Evolutionary conservation across 345 rosid genomes (phyloP).

Genomic region (Rhodamnia rubescens): DNA sequence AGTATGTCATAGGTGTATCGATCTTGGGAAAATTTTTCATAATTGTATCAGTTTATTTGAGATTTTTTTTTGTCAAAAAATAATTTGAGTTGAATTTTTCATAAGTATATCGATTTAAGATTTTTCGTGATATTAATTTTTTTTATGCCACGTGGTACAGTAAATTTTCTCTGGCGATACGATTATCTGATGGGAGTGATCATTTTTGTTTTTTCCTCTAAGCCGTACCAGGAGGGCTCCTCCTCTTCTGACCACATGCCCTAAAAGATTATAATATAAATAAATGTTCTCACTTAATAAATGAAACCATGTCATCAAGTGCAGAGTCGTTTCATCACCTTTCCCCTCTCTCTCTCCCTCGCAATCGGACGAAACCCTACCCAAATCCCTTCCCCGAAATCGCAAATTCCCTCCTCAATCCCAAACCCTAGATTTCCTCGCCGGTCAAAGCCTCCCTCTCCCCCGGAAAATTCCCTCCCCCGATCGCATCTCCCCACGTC

Average conservation of each 20-base stretch:
- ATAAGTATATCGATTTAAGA: too few relatives aligned
- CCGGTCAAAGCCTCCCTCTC: not conserved
- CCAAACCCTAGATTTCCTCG: slow-evolving; percentile 14
- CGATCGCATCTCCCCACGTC: not conserved
- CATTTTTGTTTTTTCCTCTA: not conserved
- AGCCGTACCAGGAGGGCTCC: not conserved
- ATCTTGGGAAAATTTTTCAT: too few relatives aligned
- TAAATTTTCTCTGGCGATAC: not conserved
- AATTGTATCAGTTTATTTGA: too few relatives aligned
- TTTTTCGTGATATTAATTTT: too few relatives aligned
- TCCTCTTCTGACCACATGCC: not conserved
- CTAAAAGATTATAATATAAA: not conserved
- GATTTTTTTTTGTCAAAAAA: too few relatives aligned
- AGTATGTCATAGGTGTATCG: too few relatives aligned
- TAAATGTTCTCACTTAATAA: not conserved
- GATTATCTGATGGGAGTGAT: not conserved
- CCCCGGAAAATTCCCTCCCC: not conserved
- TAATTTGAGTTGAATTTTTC: too few relatives aligned
- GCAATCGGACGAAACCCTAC: not conserved
- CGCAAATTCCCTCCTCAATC: not conserved
- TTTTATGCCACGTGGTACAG: not conserved
- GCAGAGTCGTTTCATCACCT: not conserved
- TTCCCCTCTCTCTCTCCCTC: not conserved
- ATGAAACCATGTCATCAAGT: not conserved
- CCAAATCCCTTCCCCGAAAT: not conserved